phyloP scores from a whole-genome alignment of 331 rosid genomes.

The Rosa hybrid region DNA sequence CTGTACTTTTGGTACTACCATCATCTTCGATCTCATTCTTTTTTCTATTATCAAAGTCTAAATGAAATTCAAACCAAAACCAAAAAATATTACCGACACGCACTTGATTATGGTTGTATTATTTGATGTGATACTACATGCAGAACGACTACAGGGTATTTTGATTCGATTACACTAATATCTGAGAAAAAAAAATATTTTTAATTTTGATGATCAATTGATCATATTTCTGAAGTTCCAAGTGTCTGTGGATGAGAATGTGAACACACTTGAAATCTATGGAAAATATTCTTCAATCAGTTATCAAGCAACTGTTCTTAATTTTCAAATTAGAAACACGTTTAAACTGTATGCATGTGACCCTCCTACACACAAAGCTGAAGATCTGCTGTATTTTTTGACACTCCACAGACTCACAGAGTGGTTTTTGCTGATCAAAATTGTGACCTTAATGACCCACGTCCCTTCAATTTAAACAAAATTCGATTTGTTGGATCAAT shows the following conservation, averaged over 20 bases:
- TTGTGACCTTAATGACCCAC: conserved; percentile 13
- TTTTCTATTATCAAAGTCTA: not conserved
- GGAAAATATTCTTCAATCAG: not conserved
- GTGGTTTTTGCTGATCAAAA: not conserved
- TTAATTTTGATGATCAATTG: not conserved
- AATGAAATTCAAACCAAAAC: not conserved
- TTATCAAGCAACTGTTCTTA: not conserved
- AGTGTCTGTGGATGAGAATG: not conserved
- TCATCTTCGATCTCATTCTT: too few relatives aligned
- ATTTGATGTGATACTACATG: not conserved
- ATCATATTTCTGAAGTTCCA: not conserved
- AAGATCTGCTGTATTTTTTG: not conserved
- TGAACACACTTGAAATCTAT: not conserved
- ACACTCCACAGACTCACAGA: not conserved
- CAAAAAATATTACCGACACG: not conserved
- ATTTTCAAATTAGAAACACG: not conserved
- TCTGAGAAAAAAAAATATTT: not conserved
- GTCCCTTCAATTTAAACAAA: conserved; percentile 15
- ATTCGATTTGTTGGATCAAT: conserved; percentile 9
- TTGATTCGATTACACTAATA: not conserved
- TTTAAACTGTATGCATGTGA: not conserved
- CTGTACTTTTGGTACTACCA: not conserved
- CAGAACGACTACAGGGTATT: not conserved
- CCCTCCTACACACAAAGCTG: not conserved
- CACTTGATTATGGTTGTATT: not conserved